Base-by-base conservation (phyloP, 768 basidiomycete genomes). In the Russula abietina region DNA sequence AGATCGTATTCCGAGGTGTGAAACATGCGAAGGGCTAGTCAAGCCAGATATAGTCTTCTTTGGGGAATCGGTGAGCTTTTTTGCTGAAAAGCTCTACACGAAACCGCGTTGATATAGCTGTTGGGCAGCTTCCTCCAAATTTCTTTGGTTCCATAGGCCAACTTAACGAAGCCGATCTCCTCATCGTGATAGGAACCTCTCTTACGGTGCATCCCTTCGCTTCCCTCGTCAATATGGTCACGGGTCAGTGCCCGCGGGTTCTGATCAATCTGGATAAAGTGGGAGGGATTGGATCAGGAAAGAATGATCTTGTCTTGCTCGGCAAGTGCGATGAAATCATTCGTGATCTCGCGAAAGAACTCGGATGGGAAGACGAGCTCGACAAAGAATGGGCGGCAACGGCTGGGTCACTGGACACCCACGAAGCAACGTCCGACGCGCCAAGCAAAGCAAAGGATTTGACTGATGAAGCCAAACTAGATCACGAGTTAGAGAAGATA, bases 21-120 rank as follows among this genome's bases (percentile, higher is more conserved):
- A 78, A 38, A 59, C 69, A 24, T 93, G 93, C 66, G 77, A 75
- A 1, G 92, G 91, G 0, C 77, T 91, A 43, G 86, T 94, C 17
- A 93, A 95, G 73, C 93, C 93, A n/a, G 90, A 96, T 69, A 96
- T 96, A 48, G 91, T 96, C 14, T 95, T 96, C 75, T 95, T 96
- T 69, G 93, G 94, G 26, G 89, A 93, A 74, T 70, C 79, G 41
- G 86, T 89, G 70, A 36, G 85, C 75, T 19, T 26, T n/a, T 16
- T 60, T 19, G 0, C 41, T 19, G n/a, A 26, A 19, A 19, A 28
- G 2, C 16, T 17, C 24, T n/a, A 24, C 33, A 36, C 6, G 17
- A 19, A 17, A 2, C 28, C 22, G 17, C 54, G 16, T 33, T 58
- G 3, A 65, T 26, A 24, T 22, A 22, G 52, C 17, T 4, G 14